Conservation (phyloP, 2,329 filamentous ascomycete species). For the Myriangium duriaei region DNA sequence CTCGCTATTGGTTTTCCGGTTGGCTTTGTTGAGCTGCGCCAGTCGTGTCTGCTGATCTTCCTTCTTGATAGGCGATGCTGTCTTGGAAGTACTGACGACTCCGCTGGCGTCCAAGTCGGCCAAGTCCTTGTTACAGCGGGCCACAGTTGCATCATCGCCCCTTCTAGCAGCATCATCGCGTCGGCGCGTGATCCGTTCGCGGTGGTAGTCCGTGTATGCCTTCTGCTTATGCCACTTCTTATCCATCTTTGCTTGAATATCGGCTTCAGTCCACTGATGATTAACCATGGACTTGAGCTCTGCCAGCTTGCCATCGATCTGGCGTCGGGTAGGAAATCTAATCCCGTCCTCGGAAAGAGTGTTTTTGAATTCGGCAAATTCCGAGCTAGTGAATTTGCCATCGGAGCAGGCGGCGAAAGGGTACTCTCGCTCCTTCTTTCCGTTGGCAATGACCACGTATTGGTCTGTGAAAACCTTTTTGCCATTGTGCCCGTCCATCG, state of each 20-base stretch:
- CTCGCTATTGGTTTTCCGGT: constrained; percentile 74
- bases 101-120: constrained; percentile 54
- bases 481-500: constrained; percentile 60
- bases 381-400: constrained; percentile 61
- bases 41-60: constrained; percentile 67
- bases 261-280: constrained; percentile 69
- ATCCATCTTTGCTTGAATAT: constrained; percentile 67
- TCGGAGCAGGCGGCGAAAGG: constrained; percentile 89
- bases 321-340: constrained; percentile 59
- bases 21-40: constrained; percentile 70
- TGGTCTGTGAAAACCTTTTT: constrained; percentile 73
- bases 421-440: constrained; percentile 71
- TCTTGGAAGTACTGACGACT: constrained; percentile 50
- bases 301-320: constrained; percentile 57
- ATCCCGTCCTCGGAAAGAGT: constrained; percentile 61
- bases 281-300: constrained; percentile 71
- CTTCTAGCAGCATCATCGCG: constrained; percentile 53
- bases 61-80: constrained; percentile 24
- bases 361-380: constrained; percentile 70
- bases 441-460: constrained; percentile 70
- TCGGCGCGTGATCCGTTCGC: constrained; percentile 51
- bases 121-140: constrained; percentile 37
- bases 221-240: constrained; percentile 56
- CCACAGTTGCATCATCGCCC: constrained; percentile 48
- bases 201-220: constrained; percentile 48